Evolutionary conservation across 164 flowering plant genomes (phyloP).

Genomic region (Sedum album): DNA sequence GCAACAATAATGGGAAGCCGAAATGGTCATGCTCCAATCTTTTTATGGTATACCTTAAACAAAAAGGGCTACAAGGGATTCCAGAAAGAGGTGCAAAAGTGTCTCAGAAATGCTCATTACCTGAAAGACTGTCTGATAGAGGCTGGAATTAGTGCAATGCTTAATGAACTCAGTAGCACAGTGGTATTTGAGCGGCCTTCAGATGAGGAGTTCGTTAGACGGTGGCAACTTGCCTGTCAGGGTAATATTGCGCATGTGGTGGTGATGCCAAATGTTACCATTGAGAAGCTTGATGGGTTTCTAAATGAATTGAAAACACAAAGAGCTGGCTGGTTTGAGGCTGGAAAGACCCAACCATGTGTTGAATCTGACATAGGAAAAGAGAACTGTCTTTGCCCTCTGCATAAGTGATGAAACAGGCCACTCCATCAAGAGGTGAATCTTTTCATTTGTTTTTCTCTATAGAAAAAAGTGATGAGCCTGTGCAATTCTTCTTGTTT

Average conservation of each 20-base stretch:
- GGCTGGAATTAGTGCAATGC: constrained; percentile 83
- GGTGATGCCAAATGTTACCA: not conserved
- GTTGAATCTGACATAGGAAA: not conserved
- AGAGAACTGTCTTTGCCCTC: not conserved
- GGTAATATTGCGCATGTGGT: constrained; percentile 27
- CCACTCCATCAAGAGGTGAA: not conserved
- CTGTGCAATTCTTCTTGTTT: not conserved
- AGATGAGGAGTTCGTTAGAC: constrained; percentile 75
- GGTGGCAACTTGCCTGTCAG: constrained; percentile 92
- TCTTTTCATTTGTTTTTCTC: not conserved
- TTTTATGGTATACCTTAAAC: constrained; percentile 92
- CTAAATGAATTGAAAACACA: not conserved
- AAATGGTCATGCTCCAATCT: constrained; percentile 91
- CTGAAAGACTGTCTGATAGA: constrained; percentile 58
- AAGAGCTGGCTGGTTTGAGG: not conserved
- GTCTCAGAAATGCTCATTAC: constrained; percentile 85
- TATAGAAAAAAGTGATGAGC: not conserved
- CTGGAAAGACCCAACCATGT: constrained; percentile 1
- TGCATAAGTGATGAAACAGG: not conserved
- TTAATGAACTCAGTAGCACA: constrained; percentile 93
- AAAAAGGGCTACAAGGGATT: constrained; percentile 85
- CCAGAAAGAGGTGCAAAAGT: constrained; percentile 92
- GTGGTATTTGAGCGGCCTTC: constrained; percentile 84
- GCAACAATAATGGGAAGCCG: constrained; percentile 98
- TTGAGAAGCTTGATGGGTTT: not conserved